Evolutionary conservation across 2,329 filamentous ascomycete species (phyloP).

Genomic region (Talaromyces albobiverticillius): DNA sequence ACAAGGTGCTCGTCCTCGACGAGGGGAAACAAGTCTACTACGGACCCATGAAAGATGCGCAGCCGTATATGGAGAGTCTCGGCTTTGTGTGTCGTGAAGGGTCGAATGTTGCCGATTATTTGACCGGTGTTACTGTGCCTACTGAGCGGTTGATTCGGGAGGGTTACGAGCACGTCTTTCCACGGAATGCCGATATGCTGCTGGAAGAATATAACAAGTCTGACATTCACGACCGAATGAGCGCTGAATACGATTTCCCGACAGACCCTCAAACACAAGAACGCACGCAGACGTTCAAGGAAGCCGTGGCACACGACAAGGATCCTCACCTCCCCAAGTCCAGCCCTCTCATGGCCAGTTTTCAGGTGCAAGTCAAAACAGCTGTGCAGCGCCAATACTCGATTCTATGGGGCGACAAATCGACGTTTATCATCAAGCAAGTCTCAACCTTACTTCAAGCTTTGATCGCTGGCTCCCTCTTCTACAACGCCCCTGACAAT

Average conservation of each 20-base stretch:
- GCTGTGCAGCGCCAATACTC: conserved; percentile 59
- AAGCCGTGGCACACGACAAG: conserved; percentile 55
- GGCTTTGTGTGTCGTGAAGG: conserved; percentile 63
- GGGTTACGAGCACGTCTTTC: conserved; percentile 45
- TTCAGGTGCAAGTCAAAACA: conserved; percentile 32
- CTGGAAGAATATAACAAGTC: conserved; percentile 53
- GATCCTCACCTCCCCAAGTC: conserved; percentile 51
- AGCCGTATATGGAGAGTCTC: conserved; percentile 62
- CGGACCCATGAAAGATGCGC: conserved; percentile 57
- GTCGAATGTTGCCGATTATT: conserved; percentile 63
- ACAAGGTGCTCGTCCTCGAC: conserved; percentile 68
- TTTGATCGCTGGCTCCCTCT: conserved; percentile 63
- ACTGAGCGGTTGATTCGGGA: conserved; percentile 45
- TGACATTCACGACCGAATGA: conserved; percentile 50
- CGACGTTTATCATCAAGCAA: conserved; percentile 63
- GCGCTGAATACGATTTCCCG: conserved; percentile 57
- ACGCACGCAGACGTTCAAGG: conserved; percentile 54
- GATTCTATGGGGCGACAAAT: conserved; percentile 63
- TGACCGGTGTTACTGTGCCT: conserved; percentile 63
- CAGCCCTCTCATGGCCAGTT: conserved; percentile 64
- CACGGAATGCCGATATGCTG: conserved; percentile 44
- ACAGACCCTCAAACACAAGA: conserved; percentile 47
- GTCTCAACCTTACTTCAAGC: conserved; percentile 57
- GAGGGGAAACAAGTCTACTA: conserved; percentile 66
- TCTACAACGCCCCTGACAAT: conserved; percentile 61